Conservation (phyloP, 257 asterid species). For the Scutellaria barbata region DNA sequence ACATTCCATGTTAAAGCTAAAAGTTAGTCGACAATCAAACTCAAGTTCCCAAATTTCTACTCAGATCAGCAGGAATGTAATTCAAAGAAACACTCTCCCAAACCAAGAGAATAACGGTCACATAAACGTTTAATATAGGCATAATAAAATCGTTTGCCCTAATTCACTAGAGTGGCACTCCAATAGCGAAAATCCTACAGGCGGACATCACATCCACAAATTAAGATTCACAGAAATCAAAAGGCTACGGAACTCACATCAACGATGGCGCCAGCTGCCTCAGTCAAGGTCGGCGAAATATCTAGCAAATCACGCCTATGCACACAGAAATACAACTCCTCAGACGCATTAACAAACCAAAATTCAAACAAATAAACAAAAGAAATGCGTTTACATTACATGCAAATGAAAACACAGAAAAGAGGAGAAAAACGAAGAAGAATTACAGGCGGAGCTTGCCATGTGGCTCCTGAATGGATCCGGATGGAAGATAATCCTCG, state of each 20-base stretch:
- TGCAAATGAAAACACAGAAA: constrained; percentile 6
- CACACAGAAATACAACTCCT: not conserved
- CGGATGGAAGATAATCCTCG: constrained; percentile 89
- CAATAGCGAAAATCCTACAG: not conserved
- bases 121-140: not conserved
- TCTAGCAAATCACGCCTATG: constrained; percentile 89
- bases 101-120: not conserved
- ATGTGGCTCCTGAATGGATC: constrained; percentile 82
- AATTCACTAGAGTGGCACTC: constrained; percentile 25
- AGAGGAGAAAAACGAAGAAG: not conserved
- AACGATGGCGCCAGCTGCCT: constrained; percentile 97
- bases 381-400: not conserved
- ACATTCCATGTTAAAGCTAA: constrained; percentile 1
- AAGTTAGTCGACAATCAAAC: not conserved
- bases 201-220: constrained; percentile 12
- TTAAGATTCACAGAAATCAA: not conserved
- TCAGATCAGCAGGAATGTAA: constrained; percentile 23
- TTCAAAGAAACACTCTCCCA: not conserved
- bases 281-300: constrained; percentile 90
- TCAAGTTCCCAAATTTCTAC: not conserved
- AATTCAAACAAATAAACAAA: not conserved
- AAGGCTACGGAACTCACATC: constrained; percentile 58
- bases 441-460: constrained; percentile 78
- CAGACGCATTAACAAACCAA: not conserved
- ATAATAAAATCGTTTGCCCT: not conserved